Conservation (phyloP, 805 yeast species). For the Yarrowia deformans region DNA sequence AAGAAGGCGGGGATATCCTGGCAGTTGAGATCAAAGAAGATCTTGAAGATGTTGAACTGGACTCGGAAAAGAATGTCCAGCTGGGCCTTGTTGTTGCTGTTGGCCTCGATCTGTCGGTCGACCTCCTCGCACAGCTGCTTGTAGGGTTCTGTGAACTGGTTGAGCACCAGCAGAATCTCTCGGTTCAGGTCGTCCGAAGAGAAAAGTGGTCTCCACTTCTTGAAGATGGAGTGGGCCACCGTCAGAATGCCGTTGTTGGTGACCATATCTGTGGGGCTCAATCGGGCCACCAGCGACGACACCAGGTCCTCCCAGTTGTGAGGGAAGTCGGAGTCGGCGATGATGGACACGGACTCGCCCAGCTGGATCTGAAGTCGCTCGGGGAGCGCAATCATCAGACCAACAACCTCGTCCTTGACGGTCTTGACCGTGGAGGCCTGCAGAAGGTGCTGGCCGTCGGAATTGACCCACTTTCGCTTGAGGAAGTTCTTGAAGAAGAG, state of each 20-base stretch:
- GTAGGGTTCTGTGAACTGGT: conserved; percentile 82
- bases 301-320: conserved; percentile 79
- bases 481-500: conserved; percentile 88
- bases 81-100: conserved; percentile 56
- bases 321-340: conserved; percentile 97
- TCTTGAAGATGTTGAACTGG: conserved; percentile 72
- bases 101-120: conserved; percentile 66
- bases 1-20: conserved; percentile 98
- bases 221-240: conserved; percentile 95
- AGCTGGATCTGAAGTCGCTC: conserved; percentile 81
- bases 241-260: conserved; percentile 83
- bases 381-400: conserved; percentile 85
- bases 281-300: conserved; percentile 65
- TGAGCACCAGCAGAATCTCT: conserved; percentile 87
- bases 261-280: conserved; percentile 68
- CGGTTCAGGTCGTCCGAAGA: conserved; percentile 87
- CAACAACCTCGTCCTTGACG: conserved; percentile 78
- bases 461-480: conserved; percentile 87
- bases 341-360: conserved; percentile 90
- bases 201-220: conserved; percentile 94
- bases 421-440: conserved; percentile 65
- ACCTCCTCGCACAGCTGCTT: conserved; percentile 70
- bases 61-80: conserved; percentile 71
- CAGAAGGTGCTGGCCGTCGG: conserved; percentile 78
- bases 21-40: conserved; percentile 92